Conservation (phyloP, 345 rosid species). For the Eutrema heterophyllum region DNA sequence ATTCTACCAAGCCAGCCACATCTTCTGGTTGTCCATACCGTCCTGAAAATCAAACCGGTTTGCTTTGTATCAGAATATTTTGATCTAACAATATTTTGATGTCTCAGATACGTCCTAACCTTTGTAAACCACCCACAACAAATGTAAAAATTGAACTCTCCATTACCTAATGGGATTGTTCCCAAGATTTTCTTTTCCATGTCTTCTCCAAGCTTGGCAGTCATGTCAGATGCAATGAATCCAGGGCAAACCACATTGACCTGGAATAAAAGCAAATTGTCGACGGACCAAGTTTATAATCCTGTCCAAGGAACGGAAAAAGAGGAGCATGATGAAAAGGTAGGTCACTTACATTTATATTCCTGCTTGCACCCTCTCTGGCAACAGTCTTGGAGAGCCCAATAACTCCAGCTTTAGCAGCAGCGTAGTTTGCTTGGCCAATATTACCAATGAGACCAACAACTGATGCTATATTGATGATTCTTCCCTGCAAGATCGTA, state of each 20-base stretch:
- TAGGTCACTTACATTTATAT: constrained; percentile 57
- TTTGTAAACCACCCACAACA: not conserved
- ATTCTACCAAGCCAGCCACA: constrained; percentile 97
- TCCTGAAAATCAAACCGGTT: constrained; percentile 42
- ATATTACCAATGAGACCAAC: constrained; percentile 91
- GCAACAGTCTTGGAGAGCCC: constrained; percentile 83
- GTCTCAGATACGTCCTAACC: not conserved
- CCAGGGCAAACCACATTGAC: constrained; percentile 95
- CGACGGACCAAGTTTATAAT: not conserved
- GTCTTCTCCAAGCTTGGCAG: constrained; percentile 88
- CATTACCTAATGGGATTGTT: constrained; percentile 77
- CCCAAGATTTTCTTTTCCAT: constrained; percentile 86
- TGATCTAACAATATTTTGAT: not conserved
- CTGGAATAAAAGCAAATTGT: constrained; percentile 30
- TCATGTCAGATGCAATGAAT: constrained; percentile 93
- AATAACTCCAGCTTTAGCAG: constrained; percentile 98
- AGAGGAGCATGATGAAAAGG: not conserved
- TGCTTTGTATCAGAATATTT: constrained; percentile 7
- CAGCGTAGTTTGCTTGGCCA: constrained; percentile 98
- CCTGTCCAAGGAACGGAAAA: not conserved
- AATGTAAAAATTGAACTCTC: constrained; percentile 14
- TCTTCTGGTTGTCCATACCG: constrained; percentile 97
- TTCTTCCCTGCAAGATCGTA: constrained; percentile 60
- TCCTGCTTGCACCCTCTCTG: constrained; percentile 87
- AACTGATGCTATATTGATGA: constrained; percentile 84